Percentiles rank a stretch among this genome's conserved stretches.
Evolutionary conservation across 2,329 filamentous ascomycete genomes (phyloP).

Genomic region (Sphaerostilbella broomeana): DNA sequence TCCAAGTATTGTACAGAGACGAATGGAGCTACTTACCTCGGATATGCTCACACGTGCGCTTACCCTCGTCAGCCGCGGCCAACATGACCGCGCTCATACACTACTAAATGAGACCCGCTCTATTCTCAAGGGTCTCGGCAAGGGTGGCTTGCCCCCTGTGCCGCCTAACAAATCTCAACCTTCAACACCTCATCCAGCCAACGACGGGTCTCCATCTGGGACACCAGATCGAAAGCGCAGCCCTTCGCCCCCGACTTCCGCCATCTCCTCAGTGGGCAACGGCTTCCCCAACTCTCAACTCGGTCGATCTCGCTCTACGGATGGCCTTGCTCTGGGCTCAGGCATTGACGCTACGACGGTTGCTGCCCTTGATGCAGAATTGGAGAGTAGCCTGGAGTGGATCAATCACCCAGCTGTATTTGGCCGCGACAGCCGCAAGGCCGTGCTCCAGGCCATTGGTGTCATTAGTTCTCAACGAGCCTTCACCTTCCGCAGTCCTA

Average conservation of each 20-base stretch:
- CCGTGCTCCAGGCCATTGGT: slow-evolving; percentile 90
- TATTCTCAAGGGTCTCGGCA: slow-evolving; percentile 91
- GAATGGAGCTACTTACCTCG: slow-evolving; percentile 95
- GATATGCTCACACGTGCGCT: slow-evolving; percentile 94
- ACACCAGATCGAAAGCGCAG: slow-evolving; percentile 51
- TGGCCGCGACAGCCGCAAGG: slow-evolving; percentile 86
- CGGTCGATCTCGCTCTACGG: slow-evolving; percentile 47
- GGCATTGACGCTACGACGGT: slow-evolving; percentile 83
- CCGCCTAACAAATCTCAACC: slow-evolving; percentile 51
- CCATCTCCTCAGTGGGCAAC: slow-evolving; percentile 35
- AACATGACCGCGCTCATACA: slow-evolving; percentile 90
- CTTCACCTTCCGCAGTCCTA: slow-evolving; percentile 85
- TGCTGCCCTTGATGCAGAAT: slow-evolving; percentile 78
- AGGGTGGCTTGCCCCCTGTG: slow-evolving; percentile 86
- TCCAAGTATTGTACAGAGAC: slow-evolving; percentile 86
- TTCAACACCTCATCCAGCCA: slow-evolving; percentile 42
- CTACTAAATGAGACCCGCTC: slow-evolving; percentile 88
- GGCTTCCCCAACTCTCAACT: slow-evolving; percentile 38
- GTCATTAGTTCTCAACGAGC: slow-evolving; percentile 92
- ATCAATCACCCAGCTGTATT: slow-evolving; percentile 96
- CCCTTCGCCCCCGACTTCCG: slow-evolving; percentile 48
- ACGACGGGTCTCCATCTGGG: slow-evolving; percentile 38
- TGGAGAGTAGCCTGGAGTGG: slow-evolving; percentile 90
- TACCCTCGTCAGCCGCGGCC: slow-evolving; percentile 81
- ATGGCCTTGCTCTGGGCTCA: slow-evolving; percentile 53